Evolutionary conservation across 495 filamentous ascomycete genomes (phyloP), one percentile per base, ranked within the genome.

Genomic region (Paragyromitra xinjiangensis): DNA sequence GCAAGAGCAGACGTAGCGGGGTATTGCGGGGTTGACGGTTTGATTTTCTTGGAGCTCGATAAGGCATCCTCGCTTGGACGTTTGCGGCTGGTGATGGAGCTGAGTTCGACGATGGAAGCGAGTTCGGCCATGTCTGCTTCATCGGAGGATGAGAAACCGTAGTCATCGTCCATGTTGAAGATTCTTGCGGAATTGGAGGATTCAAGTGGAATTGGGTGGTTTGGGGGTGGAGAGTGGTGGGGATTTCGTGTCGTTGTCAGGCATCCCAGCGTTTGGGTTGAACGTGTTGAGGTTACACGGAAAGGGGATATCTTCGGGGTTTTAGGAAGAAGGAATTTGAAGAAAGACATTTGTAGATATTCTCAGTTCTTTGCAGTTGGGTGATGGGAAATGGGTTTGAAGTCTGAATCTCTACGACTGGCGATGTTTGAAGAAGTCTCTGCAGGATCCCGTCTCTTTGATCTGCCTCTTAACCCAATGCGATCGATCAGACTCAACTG

Each of bases 1-100:
- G 83, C 84, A 19, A 80, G 73, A 51, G 44, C 1, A 65, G 77
- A 65, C 12, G 65, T 75, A 34, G 51, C n/a, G 45, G 74, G 55
- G 62, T 67, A 71, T 51, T 63, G 6, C 6, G 11, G 37, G 11
- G n/a, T 3, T 5, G 61, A 37, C 1, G 12, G 66, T 19, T 77
- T 67, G 11, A 34, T 6, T 64, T 80, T 72, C 67, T 82, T 80
- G 8, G 68, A 16, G 8, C 51, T 44, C 37, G 65, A 55, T 3
- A 39, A 34, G 22, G 70, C 4, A 1, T 24, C 6, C 8, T 42
- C 37, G 26, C 61, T 50, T 37, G 37, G 48, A 42, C 66, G 72
- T 34, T 78, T 81, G 29, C 79, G 72, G 12, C 67, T 64, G n/a
- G 37, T 44, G n/a, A 22, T 37, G 4, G 42, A 45, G 37, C 8